Percentiles rank a stretch among this genome's conserved stretches.
Evolutionary conservation across 2,329 filamentous ascomycete genomes (phyloP).

Genomic region (Penicillium expansum): DNA sequence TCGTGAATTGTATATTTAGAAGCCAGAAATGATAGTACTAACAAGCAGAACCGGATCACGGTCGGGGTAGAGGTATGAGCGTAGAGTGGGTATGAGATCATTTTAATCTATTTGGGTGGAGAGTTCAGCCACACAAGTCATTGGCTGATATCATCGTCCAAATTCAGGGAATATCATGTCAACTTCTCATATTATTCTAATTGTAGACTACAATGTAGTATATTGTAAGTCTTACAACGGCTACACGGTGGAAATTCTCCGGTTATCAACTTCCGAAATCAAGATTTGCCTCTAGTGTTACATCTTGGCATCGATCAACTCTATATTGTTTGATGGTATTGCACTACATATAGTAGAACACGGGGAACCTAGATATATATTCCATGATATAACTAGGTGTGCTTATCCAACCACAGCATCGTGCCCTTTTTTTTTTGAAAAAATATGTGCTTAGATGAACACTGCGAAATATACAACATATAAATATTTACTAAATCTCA

Average conservation of each 20-base stretch:
- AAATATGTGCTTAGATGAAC: no score
- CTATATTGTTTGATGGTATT: background rate
- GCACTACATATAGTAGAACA: background rate
- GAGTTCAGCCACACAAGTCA: slow-evolving; percentile 27
- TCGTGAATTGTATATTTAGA: no score
- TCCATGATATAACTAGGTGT: background rate
- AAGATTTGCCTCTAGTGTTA: slow-evolving; percentile 1
- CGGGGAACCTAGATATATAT: background rate
- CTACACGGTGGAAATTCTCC: background rate
- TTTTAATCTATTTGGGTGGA: slow-evolving; percentile 30
- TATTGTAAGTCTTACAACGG: background rate
- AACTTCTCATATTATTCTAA: background rate
- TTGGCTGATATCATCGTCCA: slow-evolving; percentile 3
- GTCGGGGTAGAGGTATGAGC: background rate
- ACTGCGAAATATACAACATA: no score
- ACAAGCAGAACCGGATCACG: background rate
- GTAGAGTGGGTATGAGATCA: slow-evolving; percentile 23
- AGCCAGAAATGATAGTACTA: background rate
- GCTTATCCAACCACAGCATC: background rate
- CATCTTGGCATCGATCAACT: background rate
- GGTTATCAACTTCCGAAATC: slow-evolving; percentile 7
- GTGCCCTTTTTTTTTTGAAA: no score
- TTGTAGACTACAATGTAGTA: background rate
- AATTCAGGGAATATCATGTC: background rate
- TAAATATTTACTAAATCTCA: no score